Base-by-base conservation (phyloP, 345 rosid species). In the Anastatica hierochuntica region DNA sequence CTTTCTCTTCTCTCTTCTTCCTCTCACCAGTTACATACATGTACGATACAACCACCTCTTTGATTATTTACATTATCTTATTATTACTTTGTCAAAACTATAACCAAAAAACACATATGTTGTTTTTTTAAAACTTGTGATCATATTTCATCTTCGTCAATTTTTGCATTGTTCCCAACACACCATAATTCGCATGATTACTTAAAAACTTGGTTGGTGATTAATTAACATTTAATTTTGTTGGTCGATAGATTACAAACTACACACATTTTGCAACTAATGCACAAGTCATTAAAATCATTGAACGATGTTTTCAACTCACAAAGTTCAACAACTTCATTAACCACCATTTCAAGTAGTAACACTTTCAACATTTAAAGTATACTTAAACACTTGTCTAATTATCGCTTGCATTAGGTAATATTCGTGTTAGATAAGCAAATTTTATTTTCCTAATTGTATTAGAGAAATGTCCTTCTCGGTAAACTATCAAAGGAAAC, bases 1-100 rank as follows among this genome's bases (percentile, higher is more conserved):
- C 62, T 69, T 43, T 57, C 50, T 40, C 31, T 30, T 41, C 39
- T 33, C 14, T 41, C 56, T 55, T 63, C 61, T 35, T 45, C 26
- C 57, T 54, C 52, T 56, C 73, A 62, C 80, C 81, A 56, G 60
- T 72, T 73, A 65, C 67, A 9, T 27, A 26, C 73, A 63, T 63
- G 42, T 63, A 63, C 62, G 68, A 62, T 63, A 46, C 68, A 66
- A 50, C 70, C 30, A 66, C 67, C 75, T 43, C 46, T 18, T 56
- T 23, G 7, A 10, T n/a, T n/a, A n/a, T n/a, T n/a, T n/a, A n/a
- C n/a, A n/a, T n/a, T n/a, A n/a, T n/a, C n/a, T n/a, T n/a, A n/a
- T n/a, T n/a, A n/a, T n/a, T n/a, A n/a, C n/a, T n/a, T n/a, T n/a
- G n/a, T n/a, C n/a, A n/a, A n/a, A n/a, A n/a, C n/a, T n/a, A n/a